Percentiles rank a stretch among this genome's conserved stretches.
Conservation (phyloP, 1,284 basidiomycete genomes). For the Tylopilus orsonianus region DNA sequence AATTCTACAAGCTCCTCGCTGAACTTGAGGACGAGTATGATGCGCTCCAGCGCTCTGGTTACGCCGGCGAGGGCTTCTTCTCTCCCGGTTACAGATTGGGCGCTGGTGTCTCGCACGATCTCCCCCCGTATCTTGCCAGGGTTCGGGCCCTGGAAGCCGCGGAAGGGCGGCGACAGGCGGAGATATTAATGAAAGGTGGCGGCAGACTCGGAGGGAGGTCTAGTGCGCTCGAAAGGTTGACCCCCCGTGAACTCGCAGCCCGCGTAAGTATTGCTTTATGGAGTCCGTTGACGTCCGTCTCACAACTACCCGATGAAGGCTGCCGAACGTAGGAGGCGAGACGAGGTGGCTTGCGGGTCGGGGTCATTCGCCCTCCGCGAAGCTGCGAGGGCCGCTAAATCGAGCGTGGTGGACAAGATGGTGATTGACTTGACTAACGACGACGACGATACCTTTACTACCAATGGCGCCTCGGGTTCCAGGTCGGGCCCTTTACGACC, state of each 20-base stretch:
- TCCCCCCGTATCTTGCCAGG: slow-evolving; percentile 64
- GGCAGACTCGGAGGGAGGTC: slow-evolving; percentile 52
- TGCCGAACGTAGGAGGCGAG: slow-evolving; percentile 71
- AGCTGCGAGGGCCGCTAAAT: slow-evolving; percentile 63
- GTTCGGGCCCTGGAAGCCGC: slow-evolving; percentile 73
- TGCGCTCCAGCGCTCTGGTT: slow-evolving; percentile 71
- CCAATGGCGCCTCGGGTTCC: slow-evolving; percentile 27
- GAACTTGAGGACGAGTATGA: slow-evolving; percentile 82
- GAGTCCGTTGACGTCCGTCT: neutral
- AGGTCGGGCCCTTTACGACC: slow-evolving; percentile 12
- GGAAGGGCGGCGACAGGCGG: slow-evolving; percentile 59
- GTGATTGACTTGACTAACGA: slow-evolving; percentile 56
- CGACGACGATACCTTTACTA: slow-evolving; percentile 21
- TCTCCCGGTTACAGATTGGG: slow-evolving; percentile 69
- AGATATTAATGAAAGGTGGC: slow-evolving; percentile 51
- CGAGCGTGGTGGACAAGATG: slow-evolving; percentile 56
- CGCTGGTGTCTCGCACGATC: slow-evolving; percentile 56
- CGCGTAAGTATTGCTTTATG: slow-evolving; percentile 51
- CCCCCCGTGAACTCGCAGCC: slow-evolving; percentile 71
- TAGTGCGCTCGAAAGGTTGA: slow-evolving; percentile 41
- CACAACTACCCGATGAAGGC: slow-evolving; percentile 49
- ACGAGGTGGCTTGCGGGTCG: slow-evolving; percentile 72
- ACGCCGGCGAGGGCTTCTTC: slow-evolving; percentile 82
- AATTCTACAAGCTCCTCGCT: slow-evolving; percentile 77
- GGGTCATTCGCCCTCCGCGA: slow-evolving; percentile 61